Percentiles rank a stretch among this genome's conserved stretches.
Evolutionary conservation across 768 basidiomycete species (phyloP).

Genomic region (Boletus tomentosulus): DNA sequence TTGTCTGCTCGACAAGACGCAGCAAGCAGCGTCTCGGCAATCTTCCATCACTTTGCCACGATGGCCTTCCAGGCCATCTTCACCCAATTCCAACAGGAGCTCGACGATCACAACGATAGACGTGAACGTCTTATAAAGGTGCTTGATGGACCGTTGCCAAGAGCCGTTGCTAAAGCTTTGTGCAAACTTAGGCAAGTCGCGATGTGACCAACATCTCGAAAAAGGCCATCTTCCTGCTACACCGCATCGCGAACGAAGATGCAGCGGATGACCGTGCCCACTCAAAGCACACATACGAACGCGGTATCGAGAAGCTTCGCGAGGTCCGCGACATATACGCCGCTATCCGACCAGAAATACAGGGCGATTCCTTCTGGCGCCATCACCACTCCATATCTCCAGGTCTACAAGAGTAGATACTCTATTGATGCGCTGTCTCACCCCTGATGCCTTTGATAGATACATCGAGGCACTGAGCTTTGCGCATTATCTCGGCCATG

Average conservation of each 20-base stretch:
- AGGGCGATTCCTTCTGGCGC: conserved; percentile 71
- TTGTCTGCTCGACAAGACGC: no score
- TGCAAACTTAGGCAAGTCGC: conserved; percentile 70
- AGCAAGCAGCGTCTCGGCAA: no score
- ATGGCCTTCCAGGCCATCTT: conserved; percentile 38
- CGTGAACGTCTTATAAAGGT: conserved; percentile 92
- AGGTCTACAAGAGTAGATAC: conserved; percentile 70
- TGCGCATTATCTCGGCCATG: conserved; percentile 74
- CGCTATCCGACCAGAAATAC: conserved; percentile 55
- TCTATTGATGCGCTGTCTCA: background rate
- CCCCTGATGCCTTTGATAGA: conserved; percentile 21
- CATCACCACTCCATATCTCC: conserved; percentile 71
- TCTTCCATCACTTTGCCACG: background rate
- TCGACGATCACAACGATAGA: conserved; percentile 83
- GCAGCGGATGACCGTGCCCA: conserved; percentile 21
- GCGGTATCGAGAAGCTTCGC: conserved; percentile 55
- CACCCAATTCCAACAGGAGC: conserved; percentile 58
- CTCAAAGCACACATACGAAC: conserved; percentile 44
- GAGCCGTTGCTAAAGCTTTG: conserved; percentile 2
- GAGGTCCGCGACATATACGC: conserved; percentile 68
- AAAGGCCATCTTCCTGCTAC: conserved; percentile 89
- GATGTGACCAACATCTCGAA: conserved; percentile 92
- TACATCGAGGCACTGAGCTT: conserved; percentile 94
- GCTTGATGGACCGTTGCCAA: conserved; percentile 4
- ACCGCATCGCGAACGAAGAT: conserved; percentile 58